Evolutionary conservation across 345 rosid genomes (phyloP), one percentile per base, ranked within the genome.

Genomic region (Lepidium didymum): DNA sequence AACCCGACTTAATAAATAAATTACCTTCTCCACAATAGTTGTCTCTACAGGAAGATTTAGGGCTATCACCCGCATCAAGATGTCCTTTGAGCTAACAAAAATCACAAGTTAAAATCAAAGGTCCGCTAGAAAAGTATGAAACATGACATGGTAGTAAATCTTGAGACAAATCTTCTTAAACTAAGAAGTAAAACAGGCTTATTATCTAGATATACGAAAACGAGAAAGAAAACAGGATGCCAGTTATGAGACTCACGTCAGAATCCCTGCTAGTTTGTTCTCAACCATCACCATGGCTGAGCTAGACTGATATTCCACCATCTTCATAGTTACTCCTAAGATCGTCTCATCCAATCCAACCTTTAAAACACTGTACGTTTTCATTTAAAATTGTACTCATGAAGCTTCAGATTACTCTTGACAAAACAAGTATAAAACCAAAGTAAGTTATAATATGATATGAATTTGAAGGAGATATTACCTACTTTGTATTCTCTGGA

Each of bases 401-500:
- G 53, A 36, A 74, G 57, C 18, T 52, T 52, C 8, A 14, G 15
- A 29, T 29, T 11, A 5, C 34, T 45, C 57, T 68, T 45, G 15
- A 21, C 0, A 15, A 44, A 74, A 68, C 52, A 54, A 67, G 12
- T 14, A 29, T 15, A 40, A 54, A 10, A 57, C 23, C 37, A 57
- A 47, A 38, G 6, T 14, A 31, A 19, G 52, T 47, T 69, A n/a
- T 25, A 1, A 33, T 19, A 34, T 52, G 18, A 45, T 45, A 13
- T 53, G 56, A 14, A 64, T 43, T 10, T 62, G 61, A 70, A 76
- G 56, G 68, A 77, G 77, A 68, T 81, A 91, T 91, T 89, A 91
- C 97, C 97, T 91, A 95, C 99, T 91, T 95, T 91, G 96, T 63
- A 85, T 87, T 86, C 79, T 95, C 98, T 19, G 94, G 76, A 57